These are phyloP conservation scores for Leucocoprinus sp. DNA, from an alignment of 768 basidiomycete genomes.

Conservation along the genomic window DNA sequence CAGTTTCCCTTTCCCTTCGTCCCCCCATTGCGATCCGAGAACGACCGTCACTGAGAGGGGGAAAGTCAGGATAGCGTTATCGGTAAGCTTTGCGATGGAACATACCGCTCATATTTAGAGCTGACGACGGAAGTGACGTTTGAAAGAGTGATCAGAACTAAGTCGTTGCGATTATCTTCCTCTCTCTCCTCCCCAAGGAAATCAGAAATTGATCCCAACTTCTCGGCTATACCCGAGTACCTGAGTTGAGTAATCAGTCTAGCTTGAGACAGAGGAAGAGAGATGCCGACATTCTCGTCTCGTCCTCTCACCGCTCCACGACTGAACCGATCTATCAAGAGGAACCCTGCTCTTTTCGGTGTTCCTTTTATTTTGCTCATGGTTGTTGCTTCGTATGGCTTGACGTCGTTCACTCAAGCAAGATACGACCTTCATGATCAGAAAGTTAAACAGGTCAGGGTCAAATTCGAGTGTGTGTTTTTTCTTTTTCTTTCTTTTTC, in stretches of 20 bases:
- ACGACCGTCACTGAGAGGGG: conserved; percentile 62
- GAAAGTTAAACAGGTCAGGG: conserved; percentile 58
- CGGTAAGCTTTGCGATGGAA: background rate
- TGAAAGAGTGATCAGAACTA: background rate
- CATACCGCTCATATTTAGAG: conserved; percentile 24
- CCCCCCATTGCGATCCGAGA: conserved; percentile 86
- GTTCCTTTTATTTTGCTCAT: conserved; percentile 81
- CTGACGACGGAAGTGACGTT: background rate
- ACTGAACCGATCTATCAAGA: conserved; percentile 38
- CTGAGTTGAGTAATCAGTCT: background rate
- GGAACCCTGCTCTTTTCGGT: conserved; percentile 71
- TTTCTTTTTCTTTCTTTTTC: background rate
- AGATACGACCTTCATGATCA: conserved; percentile 84
- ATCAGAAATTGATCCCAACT: conserved; percentile 11
- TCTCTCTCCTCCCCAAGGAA: background rate
- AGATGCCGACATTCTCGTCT: conserved; percentile 32
- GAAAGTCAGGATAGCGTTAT: background rate
- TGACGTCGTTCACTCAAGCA: conserved; percentile 80
- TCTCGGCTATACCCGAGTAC: conserved; percentile 16
- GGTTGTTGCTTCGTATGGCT: conserved; percentile 78
- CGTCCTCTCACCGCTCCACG: conserved; percentile 35
- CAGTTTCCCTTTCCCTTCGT: conserved; percentile 92
- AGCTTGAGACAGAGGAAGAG: background rate
- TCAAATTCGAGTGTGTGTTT: background rate
- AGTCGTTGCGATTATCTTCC: background rate